Percentiles rank a stretch among this genome's conserved stretches.
Conservation (phyloP, 176 grass and related monocot genomes). For the Alloteropsis semialata region DNA sequence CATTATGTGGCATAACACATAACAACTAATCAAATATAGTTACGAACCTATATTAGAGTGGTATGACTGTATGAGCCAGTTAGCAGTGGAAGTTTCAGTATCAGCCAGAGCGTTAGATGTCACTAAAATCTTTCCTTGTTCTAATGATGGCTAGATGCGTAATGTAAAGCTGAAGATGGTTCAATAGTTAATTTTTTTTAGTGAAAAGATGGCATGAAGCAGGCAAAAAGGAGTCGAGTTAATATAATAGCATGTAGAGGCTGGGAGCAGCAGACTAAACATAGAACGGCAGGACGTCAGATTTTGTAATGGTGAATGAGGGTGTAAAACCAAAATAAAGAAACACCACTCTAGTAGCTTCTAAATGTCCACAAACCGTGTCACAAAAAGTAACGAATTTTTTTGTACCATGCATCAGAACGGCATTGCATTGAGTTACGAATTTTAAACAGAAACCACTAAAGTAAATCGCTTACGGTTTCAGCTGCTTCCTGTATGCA, state of each 20-base stretch:
- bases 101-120: neutral
- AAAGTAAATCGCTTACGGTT: constrained; percentile 54
- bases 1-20: no score
- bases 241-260: neutral
- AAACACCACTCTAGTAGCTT: neutral
- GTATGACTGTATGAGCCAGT: no score
- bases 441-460: neutral
- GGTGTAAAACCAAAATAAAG: neutral
- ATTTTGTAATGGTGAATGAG: neutral
- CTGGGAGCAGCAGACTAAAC: neutral
- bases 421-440: neutral
- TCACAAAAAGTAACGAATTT: neutral
- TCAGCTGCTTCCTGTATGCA: constrained; percentile 78
- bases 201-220: no score
- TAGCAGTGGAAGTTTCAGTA: neutral
- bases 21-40: no score
- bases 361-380: neutral
- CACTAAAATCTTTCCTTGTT: neutral
- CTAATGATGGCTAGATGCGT: neutral
- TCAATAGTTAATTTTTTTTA: no score
- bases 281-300: neutral
- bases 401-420: neutral
- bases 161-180: no score
- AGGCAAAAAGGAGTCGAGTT: neutral
- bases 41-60: no score